Base-by-base conservation (phyloP, 228 moss, liverwort and hornwort genomes). In the Sphagnum magellanicum region DNA sequence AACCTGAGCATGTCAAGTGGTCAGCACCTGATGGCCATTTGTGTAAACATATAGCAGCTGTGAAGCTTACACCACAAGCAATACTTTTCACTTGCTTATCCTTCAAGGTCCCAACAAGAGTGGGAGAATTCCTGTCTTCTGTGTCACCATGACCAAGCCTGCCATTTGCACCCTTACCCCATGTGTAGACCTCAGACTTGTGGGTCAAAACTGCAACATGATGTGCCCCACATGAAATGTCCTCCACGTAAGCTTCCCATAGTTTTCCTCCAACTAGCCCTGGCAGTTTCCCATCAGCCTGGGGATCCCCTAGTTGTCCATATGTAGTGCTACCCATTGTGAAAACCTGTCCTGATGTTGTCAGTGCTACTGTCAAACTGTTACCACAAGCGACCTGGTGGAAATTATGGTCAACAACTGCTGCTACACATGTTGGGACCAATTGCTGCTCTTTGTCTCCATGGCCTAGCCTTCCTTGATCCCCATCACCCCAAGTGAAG, bases 401-500 rank as follows among this genome's bases (percentile, higher is more conserved):
- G 63, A 98, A 98, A 63, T 98, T 98, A 67, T 94, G 82, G 61
- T 98, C 98, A 63, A 98, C 98, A 51, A 98, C 72, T 63, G 93
- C 89, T 13, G 98, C 98, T 1, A 98, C 98, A 76, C 93, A 94
- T 51, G 98, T 93, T 68, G 98, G 98, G 52, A 98, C 94, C 73
- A 98, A 78, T 14, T 88, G 79, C 79, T 93, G 98, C 72, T 98
- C 98, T 78, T 92, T 98, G 79, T 98, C 98, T 6, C 98, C 98
- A 69, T 98, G 98, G 9, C 98, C 98, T 32, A 98, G 71, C 63
- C 94, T 75, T 6, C 92, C 92, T 75, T 94, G 92, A 73, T 98
- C 98, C 17, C 98, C 98, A 77, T 98, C 94, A 9, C 98, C 98
- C 98, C 98, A 98, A 0, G 98, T 98, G 76, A 98, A 98, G 50